These are phyloP conservation scores for Yamadazyma membranifaciens DNA, from an alignment of 1,139 yeast species.

Conservation along the genomic window DNA sequence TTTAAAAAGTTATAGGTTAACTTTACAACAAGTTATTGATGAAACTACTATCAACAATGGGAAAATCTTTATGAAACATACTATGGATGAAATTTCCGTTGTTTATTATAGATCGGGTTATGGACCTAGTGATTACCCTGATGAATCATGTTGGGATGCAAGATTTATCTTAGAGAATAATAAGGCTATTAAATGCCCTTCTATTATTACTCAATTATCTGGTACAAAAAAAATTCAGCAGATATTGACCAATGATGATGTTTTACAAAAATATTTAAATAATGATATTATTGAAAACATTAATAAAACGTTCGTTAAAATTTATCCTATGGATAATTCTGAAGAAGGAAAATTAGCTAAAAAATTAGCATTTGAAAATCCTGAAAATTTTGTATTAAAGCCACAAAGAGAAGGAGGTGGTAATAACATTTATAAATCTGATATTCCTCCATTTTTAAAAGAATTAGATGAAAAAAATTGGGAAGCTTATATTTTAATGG, in stretches of 20 bases:
- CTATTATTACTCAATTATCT: slow-evolving; percentile 80
- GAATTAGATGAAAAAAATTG: slow-evolving; percentile 67
- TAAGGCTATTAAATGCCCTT: slow-evolving; percentile 86
- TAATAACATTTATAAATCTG: slow-evolving; percentile 81
- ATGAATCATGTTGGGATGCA: slow-evolving; percentile 67
- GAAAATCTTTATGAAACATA: slow-evolving; percentile 49
- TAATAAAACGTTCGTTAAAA: slow-evolving; percentile 71
- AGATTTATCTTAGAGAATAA: slow-evolving; percentile 71
- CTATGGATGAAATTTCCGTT: slow-evolving; percentile 74
- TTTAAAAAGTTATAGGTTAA: slow-evolving; percentile 61
- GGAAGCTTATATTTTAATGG: slow-evolving; percentile 94
- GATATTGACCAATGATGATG: slow-evolving; percentile 58
- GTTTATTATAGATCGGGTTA: slow-evolving; percentile 92
- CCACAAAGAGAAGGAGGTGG: slow-evolving; percentile 99
- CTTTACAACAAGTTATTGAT: slow-evolving; percentile 57
- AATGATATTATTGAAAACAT: slow-evolving; percentile 29
- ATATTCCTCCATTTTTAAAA: slow-evolving; percentile 72
- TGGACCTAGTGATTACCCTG: slow-evolving; percentile 71
- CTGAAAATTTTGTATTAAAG: slow-evolving; percentile 76
- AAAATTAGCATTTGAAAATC: slow-evolving; percentile 62
- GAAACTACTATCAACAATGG: slow-evolving; percentile 40
- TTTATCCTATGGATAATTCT: slow-evolving; percentile 79
- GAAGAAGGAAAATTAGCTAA: slow-evolving; percentile 63
- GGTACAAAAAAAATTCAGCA: slow-evolving; percentile 96
- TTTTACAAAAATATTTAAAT: slow-evolving; percentile 47